Conservation (phyloP, 805 yeast species). For the Starmerella vitae region DNA sequence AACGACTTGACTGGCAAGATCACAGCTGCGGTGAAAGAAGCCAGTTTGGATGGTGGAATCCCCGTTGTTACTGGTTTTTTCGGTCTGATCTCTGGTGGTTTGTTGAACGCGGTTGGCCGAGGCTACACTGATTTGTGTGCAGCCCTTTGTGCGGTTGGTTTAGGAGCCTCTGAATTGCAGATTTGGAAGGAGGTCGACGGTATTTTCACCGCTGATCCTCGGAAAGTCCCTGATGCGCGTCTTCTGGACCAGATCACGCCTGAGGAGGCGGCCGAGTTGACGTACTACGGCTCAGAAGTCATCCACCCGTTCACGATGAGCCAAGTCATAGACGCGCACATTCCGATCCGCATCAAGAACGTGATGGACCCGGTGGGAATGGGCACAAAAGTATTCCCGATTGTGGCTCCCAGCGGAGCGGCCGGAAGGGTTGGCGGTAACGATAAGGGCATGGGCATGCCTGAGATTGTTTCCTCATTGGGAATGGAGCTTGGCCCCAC, state of each 20-base stretch:
- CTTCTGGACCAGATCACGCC: constrained; percentile 82
- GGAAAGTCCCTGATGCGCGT: constrained; percentile 85
- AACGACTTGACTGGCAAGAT: constrained; percentile 37
- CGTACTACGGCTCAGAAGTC: constrained; percentile 95
- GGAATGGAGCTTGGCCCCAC: constrained; percentile 40
- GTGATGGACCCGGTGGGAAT: constrained; percentile 86
- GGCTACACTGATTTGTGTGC: constrained; percentile 98
- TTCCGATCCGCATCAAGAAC: constrained; percentile 92
- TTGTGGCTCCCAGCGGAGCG: constrained; percentile 22
- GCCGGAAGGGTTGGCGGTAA: constrained; percentile 22
- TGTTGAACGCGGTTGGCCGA: constrained; percentile 84
- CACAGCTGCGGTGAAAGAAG: constrained; percentile 33
- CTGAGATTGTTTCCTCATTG: constrained; percentile 1
- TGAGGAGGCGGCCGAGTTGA: constrained; percentile 95
- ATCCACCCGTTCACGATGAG: constrained; percentile 99
- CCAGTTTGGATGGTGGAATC: constrained; percentile 31
- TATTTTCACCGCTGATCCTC: constrained; percentile 94
- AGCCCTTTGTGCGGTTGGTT: constrained; percentile 87
- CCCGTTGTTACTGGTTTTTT: constrained; percentile 96
- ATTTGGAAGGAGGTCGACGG: constrained; percentile 99
- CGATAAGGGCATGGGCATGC: background rate
- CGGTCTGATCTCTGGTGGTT: constrained; percentile 92
- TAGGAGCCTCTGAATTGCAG: constrained; percentile 84
- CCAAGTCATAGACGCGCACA: constrained; percentile 89
- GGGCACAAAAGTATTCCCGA: constrained; percentile 92